Evolutionary conservation across 2,329 filamentous ascomycete genomes (phyloP).

Genomic region (Fusarium sp.): DNA sequence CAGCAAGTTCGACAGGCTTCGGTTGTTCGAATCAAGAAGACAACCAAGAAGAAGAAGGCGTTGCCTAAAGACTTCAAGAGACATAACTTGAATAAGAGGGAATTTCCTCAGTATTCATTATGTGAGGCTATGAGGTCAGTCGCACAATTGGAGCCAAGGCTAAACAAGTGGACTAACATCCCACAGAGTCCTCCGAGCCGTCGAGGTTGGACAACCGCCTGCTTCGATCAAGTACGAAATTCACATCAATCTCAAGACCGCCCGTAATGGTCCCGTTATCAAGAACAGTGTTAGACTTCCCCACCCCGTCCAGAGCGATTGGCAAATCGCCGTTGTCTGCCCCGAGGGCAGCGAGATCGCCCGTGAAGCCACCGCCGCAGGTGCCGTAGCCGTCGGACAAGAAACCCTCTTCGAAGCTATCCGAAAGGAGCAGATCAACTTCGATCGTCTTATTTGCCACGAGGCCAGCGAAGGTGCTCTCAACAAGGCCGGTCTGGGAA

Average conservation of each 20-base stretch:
- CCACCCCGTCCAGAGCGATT: conserved; percentile 87
- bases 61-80: conserved; percentile 73
- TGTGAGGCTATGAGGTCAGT: conserved; percentile 91
- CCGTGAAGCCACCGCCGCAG: conserved; percentile 78
- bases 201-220: conserved; percentile 86
- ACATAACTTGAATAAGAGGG: conserved; percentile 73
- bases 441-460: conserved; percentile 91
- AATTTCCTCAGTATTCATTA: conserved; percentile 77
- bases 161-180: conserved; percentile 5
- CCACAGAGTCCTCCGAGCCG: conserved; percentile 84
- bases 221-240: conserved; percentile 87
- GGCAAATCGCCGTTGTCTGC: conserved; percentile 90
- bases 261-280: conserved; percentile 86
- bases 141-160: not conserved
- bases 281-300: conserved; percentile 90
- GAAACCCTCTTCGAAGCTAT: conserved; percentile 86
- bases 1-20: conserved; percentile 57
- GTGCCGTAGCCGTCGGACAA: conserved; percentile 86
- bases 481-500: conserved; percentile 82
- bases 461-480: conserved; percentile 79
- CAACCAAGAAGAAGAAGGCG: conserved; percentile 66
- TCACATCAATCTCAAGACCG: conserved; percentile 82
- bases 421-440: conserved; percentile 78
- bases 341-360: conserved; percentile 82
- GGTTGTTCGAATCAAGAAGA: conserved; percentile 61